Evolutionary conservation across 2,329 filamentous ascomycete species (phyloP).

Genomic region (Colletotrichum euphorbiae): DNA sequence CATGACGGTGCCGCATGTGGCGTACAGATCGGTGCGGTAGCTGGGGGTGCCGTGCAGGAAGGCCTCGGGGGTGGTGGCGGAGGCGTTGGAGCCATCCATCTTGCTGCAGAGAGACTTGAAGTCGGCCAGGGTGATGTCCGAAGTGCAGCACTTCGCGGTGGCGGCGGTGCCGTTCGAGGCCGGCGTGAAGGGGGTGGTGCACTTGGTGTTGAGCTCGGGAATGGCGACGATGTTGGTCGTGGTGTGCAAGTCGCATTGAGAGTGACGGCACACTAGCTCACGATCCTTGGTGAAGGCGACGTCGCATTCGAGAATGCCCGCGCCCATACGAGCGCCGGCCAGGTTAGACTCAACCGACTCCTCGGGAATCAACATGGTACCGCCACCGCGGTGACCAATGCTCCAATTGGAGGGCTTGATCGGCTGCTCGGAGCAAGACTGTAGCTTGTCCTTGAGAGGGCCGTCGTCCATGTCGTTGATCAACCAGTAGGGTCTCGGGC

Average conservation of each 20-base stretch:
- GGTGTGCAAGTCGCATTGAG: slow-evolving; percentile 75
- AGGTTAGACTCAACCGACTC: slow-evolving; percentile 69
- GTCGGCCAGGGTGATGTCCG: slow-evolving; percentile 75
- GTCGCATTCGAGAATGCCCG: slow-evolving; percentile 75
- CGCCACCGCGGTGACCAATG: slow-evolving; percentile 71
- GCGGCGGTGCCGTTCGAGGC: slow-evolving; percentile 63
- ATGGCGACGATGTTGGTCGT: slow-evolving; percentile 75
- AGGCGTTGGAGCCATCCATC: slow-evolving; percentile 73
- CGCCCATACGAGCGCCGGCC: slow-evolving; percentile 75
- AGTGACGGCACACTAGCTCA: slow-evolving; percentile 75
- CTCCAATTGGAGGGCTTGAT: slow-evolving; percentile 66
- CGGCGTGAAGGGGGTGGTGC: slow-evolving; percentile 70
- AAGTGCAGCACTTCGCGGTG: slow-evolving; percentile 76
- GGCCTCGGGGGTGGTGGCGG: slow-evolving; percentile 66
- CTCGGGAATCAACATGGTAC: slow-evolving; percentile 72
- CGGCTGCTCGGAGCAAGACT: slow-evolving; percentile 65
- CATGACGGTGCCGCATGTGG: slow-evolving; percentile 71
- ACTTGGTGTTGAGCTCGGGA: slow-evolving; percentile 73
- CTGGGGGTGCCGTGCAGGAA: slow-evolving; percentile 69
- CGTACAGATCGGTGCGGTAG: slow-evolving; percentile 75
- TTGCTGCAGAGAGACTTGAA: slow-evolving; percentile 77
- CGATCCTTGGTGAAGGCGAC: slow-evolving; percentile 74
- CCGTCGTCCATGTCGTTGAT: slow-evolving; percentile 71
- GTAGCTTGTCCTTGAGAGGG: slow-evolving; percentile 68
- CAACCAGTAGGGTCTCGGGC: slow-evolving; percentile 73